Evolutionary conservation across 2,329 filamentous ascomycete genomes (phyloP).

Genomic region (Fusarium clavum): DNA sequence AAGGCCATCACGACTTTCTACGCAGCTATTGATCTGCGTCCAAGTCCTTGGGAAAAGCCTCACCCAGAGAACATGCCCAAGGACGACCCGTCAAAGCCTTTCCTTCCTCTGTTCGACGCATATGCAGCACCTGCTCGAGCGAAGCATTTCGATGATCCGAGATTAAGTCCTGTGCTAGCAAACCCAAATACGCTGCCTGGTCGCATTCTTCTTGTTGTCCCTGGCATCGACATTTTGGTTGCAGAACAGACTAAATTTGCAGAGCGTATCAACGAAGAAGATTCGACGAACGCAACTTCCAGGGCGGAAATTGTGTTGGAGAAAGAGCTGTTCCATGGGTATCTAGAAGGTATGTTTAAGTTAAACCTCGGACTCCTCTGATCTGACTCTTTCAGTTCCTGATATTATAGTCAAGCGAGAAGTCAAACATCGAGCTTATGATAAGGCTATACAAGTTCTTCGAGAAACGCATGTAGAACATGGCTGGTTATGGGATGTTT

Average conservation of each 20-base stretch:
- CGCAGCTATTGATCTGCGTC: neutral
- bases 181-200: neutral
- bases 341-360: slow-evolving; percentile 40
- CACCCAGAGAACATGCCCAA: neutral
- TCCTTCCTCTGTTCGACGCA: neutral
- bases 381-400: slow-evolving; percentile 27
- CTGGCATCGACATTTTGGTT: neutral
- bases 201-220: neutral
- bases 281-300: neutral
- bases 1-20: neutral
- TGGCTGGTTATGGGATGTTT: slow-evolving; percentile 22
- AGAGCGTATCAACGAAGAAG: neutral
- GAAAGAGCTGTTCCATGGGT: slow-evolving; percentile 47
- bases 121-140: neutral
- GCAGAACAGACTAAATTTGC: neutral
- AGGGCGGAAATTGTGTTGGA: slow-evolving; percentile 34
- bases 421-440: slow-evolving; percentile 28
- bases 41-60: neutral
- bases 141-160: slow-evolving; percentile 47
- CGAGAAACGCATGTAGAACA: slow-evolving; percentile 28
- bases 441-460: slow-evolving; percentile 31
- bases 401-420: slow-evolving; percentile 31
- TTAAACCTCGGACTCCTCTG: neutral
- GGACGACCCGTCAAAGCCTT: neutral
- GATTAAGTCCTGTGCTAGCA: slow-evolving; percentile 50